phyloP scores from a whole-genome alignment of 768 basidiomycete species.

The Clathrus columnatus region DNA sequence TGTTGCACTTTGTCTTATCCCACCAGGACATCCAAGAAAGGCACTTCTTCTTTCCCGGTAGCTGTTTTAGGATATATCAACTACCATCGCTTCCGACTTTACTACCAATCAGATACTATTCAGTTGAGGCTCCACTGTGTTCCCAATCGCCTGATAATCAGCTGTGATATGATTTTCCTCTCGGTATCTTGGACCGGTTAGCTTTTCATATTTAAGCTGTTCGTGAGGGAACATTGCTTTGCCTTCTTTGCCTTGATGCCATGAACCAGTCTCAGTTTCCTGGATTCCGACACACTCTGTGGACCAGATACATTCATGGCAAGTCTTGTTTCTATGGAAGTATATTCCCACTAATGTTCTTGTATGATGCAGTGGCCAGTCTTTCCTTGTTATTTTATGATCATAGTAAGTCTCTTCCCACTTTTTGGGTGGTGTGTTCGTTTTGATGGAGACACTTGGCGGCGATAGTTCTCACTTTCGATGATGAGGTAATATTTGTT shows the following conservation, averaged over 20 bases:
- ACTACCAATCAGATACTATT: background rate
- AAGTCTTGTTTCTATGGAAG: background rate
- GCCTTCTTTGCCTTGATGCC: background rate
- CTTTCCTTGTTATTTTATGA: slow-evolving; percentile 3
- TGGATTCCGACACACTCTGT: background rate
- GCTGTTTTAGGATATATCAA: background rate
- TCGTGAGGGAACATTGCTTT: background rate
- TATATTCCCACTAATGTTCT: background rate
- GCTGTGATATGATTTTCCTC: background rate
- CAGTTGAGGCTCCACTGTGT: background rate
- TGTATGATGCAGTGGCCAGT: slow-evolving; percentile 1
- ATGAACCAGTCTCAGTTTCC: background rate
- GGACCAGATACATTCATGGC: slow-evolving; percentile 6
- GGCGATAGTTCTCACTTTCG: background rate
- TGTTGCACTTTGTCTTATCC: background rate
- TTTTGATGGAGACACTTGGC: background rate
- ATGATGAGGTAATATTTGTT: background rate
- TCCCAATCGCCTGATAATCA: background rate
- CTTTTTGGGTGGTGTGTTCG: background rate
- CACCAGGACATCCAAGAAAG: background rate
- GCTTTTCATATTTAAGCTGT: background rate
- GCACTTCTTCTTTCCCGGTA: background rate
- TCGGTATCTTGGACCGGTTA: background rate
- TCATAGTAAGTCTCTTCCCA: background rate
- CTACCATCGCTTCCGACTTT: background rate